phyloP scores from a whole-genome alignment of 768 basidiomycete species.

The Wakefieldia striispora region DNA sequence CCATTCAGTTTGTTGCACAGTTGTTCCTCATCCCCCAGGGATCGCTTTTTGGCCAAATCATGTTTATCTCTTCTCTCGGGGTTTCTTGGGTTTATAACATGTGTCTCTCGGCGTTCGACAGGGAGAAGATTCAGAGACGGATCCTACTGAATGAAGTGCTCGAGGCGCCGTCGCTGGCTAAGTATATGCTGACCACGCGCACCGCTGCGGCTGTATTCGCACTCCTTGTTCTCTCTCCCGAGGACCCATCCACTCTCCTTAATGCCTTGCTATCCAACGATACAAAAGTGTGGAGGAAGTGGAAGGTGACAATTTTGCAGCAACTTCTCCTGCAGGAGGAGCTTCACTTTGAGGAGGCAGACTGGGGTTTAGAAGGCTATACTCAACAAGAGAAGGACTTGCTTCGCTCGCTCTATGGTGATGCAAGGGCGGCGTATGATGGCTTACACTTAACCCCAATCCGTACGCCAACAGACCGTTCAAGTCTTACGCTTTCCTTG shows the following conservation, averaged over 20 bases:
- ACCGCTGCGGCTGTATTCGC: constrained; percentile 25
- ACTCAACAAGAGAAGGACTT: constrained; percentile 15
- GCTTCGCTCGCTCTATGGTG: constrained; percentile 21
- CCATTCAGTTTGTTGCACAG: constrained; percentile 35
- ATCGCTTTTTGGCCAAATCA: constrained; percentile 33
- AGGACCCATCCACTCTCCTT: constrained; percentile 20
- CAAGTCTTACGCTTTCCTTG: too few species aligned
- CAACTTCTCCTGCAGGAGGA: constrained; percentile 17
- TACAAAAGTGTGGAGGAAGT: constrained; percentile 28
- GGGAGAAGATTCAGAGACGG: constrained; percentile 25
- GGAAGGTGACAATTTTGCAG: constrained; percentile 20
- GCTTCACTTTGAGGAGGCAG: constrained; percentile 17
- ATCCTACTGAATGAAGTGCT: constrained; percentile 28
- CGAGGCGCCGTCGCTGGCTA: constrained; percentile 18
- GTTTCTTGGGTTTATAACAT: constrained; percentile 37
- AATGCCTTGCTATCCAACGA: constrained; percentile 29
- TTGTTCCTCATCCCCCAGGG: constrained; percentile 35
- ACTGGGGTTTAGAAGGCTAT: constrained; percentile 22
- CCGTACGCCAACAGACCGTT: too few species aligned
- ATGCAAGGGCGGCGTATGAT: constrained; percentile 25
- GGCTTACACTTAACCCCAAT: constrained; percentile 7
- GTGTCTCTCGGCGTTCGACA: constrained; percentile 38
- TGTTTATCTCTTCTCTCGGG: constrained; percentile 33
- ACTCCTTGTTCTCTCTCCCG: constrained; percentile 21
- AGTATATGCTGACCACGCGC: constrained; percentile 26